A percentile compares a stretch with the other conserved stretches of the same genome.
phyloP scores from a whole-genome alignment of 2,329 filamentous ascomycete genomes.

The Neonectria magnoliae region DNA sequence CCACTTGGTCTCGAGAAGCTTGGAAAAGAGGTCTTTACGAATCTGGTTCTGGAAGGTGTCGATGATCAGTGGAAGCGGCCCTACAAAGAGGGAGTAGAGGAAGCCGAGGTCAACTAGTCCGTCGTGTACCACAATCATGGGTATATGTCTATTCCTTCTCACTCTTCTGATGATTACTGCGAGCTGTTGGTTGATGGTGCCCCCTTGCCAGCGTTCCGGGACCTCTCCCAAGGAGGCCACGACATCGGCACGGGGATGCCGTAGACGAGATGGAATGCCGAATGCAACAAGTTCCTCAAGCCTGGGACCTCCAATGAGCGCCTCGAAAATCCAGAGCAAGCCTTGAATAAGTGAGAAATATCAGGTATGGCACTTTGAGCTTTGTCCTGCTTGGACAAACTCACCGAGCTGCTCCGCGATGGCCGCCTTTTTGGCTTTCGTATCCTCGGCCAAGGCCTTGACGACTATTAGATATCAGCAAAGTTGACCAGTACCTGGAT shows the following conservation, averaged over 20 bases:
- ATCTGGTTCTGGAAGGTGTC: not conserved
- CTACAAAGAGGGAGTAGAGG: not conserved
- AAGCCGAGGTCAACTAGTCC: not conserved
- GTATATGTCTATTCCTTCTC: too few species aligned
- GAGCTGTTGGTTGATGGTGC: not conserved
- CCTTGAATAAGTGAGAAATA: not conserved
- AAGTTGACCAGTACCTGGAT: not conserved
- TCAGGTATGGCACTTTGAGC: not conserved
- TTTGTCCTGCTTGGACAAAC: not conserved
- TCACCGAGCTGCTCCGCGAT: not conserved
- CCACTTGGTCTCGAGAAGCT: not conserved
- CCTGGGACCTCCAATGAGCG: not conserved
- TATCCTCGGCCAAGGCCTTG: not conserved
- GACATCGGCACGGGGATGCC: not conserved
- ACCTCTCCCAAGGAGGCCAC: not conserved
- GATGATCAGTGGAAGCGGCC: not conserved
- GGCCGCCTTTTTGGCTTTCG: not conserved
- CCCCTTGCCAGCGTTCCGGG: not conserved
- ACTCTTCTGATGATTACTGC: too few species aligned
- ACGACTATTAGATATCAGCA: not conserved
- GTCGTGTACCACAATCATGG: not conserved
- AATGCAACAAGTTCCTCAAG: not conserved
- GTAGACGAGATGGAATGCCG: not conserved
- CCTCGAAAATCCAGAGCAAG: not conserved
- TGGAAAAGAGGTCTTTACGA: not conserved